Percentiles rank a stretch among this genome's conserved stretches.
These are phyloP conservation scores for Candida sithepensis DNA, from an alignment of 805 yeast genomes.

Conservation along the genomic window DNA sequence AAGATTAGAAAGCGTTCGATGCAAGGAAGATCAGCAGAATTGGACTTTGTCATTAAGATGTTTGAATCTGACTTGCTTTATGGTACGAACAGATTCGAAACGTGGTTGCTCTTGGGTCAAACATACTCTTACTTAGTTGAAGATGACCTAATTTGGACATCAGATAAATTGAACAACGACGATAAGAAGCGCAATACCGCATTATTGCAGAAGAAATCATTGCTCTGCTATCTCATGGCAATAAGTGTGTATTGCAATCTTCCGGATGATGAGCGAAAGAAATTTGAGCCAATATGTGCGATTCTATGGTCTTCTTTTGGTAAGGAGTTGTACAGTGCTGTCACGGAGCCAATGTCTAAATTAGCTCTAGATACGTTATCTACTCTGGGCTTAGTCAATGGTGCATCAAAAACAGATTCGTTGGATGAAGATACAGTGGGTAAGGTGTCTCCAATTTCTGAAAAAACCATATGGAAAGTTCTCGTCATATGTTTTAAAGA, in stretches of 20 bases:
- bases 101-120: constrained; percentile 83
- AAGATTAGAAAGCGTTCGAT: constrained; percentile 67
- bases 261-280: constrained; percentile 15
- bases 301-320: constrained; percentile 53
- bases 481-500: constrained; percentile 42
- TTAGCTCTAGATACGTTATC: constrained; percentile 39
- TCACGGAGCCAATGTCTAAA: constrained; percentile 61
- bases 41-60: constrained; percentile 67
- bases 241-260: constrained; percentile 37
- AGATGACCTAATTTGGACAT: constrained; percentile 89
- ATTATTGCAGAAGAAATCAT: constrained; percentile 59
- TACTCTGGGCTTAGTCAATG: not conserved
- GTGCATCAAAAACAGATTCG: not conserved
- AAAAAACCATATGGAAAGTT: constrained; percentile 22
- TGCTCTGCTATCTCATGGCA: constrained; percentile 76
- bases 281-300: constrained; percentile 35
- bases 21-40: constrained; percentile 79
- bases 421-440: not conserved
- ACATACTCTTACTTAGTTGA: constrained; percentile 77
- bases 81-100: constrained; percentile 68
- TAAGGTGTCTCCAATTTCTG: constrained; percentile 28
- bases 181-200: constrained; percentile 65
- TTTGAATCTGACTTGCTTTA: constrained; percentile 64
- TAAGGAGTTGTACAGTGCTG: constrained; percentile 54
- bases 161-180: constrained; percentile 66